A percentile compares a stretch with the other conserved stretches of the same genome.
Evolutionary conservation across 192 early-diverging fungal species (phyloP).

Genomic region (Lobosporangium transversale): DNA sequence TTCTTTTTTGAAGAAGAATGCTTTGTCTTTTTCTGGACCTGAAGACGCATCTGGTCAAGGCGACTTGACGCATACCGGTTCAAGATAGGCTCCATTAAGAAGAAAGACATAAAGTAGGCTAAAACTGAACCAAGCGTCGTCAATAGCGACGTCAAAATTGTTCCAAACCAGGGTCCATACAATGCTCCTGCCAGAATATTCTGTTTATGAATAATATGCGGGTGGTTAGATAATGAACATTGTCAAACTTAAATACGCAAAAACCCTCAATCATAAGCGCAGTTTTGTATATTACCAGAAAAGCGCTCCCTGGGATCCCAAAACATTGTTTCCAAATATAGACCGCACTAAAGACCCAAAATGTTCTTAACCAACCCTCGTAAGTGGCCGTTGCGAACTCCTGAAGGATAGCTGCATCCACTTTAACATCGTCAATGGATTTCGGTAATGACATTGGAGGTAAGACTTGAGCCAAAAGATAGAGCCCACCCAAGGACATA

Average conservation of each 20-base stretch:
- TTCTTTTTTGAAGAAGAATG: conserved; percentile 10
- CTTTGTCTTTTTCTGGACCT: conserved; percentile 47
- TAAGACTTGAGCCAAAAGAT: conserved; percentile 37
- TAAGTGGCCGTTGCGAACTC: conserved; percentile 52
- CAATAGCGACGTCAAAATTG: conserved; percentile 45
- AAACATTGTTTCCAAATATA: conserved; percentile 69
- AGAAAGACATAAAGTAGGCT: conserved; percentile 55
- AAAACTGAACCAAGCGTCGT: conserved; percentile 48
- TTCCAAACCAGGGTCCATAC: conserved; percentile 53
- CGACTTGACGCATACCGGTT: conserved; percentile 48
- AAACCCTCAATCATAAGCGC: background rate
- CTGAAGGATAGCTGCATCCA: conserved; percentile 56
- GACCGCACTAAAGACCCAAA: conserved; percentile 55
- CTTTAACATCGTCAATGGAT: conserved; percentile 60
- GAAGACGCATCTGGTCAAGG: conserved; percentile 43
- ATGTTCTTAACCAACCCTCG: conserved; percentile 52
- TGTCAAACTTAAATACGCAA: conserved; percentile 2
- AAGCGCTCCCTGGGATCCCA: conserved; percentile 65
- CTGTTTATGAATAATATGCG: conserved; percentile 9
- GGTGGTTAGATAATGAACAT: conserved; percentile 6
- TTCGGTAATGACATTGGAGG: conserved; percentile 57
- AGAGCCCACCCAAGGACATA: conserved; percentile 36
- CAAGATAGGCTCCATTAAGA: conserved; percentile 49
- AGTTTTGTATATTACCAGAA: conserved; percentile 41
- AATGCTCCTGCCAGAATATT: conserved; percentile 55